Evolutionary conservation across 176 grass and related monocot genomes (phyloP).

Genomic region (Eleusine coracana): DNA sequence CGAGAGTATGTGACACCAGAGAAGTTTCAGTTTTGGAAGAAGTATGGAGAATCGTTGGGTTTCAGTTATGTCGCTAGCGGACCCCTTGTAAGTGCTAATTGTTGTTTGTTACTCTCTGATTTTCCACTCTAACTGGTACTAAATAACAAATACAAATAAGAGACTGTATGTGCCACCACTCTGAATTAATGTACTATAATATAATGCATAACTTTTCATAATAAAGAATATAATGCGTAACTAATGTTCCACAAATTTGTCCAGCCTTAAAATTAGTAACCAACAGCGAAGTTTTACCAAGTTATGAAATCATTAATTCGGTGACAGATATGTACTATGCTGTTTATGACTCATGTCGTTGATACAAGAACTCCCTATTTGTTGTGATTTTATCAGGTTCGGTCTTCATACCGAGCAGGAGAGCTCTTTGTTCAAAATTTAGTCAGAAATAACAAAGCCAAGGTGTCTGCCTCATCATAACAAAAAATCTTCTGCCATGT

Average conservation of each 20-base stretch:
- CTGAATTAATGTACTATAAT: background rate
- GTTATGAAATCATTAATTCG: background rate
- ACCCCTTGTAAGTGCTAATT: constrained; percentile 68
- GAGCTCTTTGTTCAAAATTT: constrained; percentile 93
- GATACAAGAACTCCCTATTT: constrained; percentile 19
- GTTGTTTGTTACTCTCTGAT: background rate
- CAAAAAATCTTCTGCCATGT: constrained; percentile 7
- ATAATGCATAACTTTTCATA: too few relatives aligned
- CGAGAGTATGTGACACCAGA: constrained; percentile 92
- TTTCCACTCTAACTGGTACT: background rate
- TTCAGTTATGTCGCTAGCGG: constrained; percentile 93
- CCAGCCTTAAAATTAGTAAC: background rate
- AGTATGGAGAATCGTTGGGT: constrained; percentile 79
- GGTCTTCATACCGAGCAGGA: constrained; percentile 89
- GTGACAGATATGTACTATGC: background rate
- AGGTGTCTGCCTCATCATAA: constrained; percentile 37
- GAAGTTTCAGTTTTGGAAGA: constrained; percentile 94
- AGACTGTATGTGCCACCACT: background rate
- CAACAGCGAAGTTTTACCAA: background rate
- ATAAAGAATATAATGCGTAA: background rate
- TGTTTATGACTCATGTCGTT: background rate
- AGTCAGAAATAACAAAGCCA: constrained; percentile 60
- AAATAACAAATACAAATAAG: background rate
- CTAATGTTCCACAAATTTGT: background rate
- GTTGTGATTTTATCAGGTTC: constrained; percentile 61